These are phyloP conservation scores for Recurvomyces mirabilis DNA, from an alignment of 495 filamentous ascomycete genomes.

Conservation along the genomic window DNA sequence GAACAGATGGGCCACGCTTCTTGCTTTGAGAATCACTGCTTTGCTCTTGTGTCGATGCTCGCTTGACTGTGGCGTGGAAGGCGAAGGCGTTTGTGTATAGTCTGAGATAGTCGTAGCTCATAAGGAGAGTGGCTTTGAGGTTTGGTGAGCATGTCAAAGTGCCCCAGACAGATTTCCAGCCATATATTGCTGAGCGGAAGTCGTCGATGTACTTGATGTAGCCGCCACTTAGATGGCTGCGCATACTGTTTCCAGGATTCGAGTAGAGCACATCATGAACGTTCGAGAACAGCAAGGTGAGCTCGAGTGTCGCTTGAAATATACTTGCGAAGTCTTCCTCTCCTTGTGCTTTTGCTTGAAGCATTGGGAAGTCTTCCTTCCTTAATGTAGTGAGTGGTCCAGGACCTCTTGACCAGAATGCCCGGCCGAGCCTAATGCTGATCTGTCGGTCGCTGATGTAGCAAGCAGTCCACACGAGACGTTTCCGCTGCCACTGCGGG, in stretches of 20 bases:
- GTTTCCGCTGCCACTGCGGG: constrained; percentile 37
- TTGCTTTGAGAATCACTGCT: background rate
- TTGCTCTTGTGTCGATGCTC: constrained; percentile 34
- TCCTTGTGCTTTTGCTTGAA: constrained; percentile 39
- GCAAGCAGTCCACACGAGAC: constrained; percentile 52
- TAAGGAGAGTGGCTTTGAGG: constrained; percentile 45
- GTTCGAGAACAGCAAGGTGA: constrained; percentile 57
- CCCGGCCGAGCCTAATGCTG: constrained; percentile 50
- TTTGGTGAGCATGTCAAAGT: constrained; percentile 42
- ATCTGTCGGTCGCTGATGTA: constrained; percentile 57
- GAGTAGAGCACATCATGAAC: constrained; percentile 57
- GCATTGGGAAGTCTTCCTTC: constrained; percentile 50
- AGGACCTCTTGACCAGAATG: constrained; percentile 55
- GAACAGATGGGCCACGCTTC: constrained; percentile 1
- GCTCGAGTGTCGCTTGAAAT: constrained; percentile 51
- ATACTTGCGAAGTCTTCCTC: constrained; percentile 53
- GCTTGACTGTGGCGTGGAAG: constrained; percentile 54
- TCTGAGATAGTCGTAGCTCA: constrained; percentile 53
- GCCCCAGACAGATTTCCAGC: constrained; percentile 55
- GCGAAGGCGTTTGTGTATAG: constrained; percentile 58
- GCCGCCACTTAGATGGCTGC: constrained; percentile 53
- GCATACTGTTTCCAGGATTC: constrained; percentile 50
- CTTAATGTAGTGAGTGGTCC: constrained; percentile 51
- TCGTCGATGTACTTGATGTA: constrained; percentile 60
- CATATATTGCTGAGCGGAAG: constrained; percentile 48